A percentile compares a stretch with the other conserved stretches of the same genome.
Evolutionary conservation across 805 yeast genomes (phyloP).

Genomic region (Candida maltosa): DNA sequence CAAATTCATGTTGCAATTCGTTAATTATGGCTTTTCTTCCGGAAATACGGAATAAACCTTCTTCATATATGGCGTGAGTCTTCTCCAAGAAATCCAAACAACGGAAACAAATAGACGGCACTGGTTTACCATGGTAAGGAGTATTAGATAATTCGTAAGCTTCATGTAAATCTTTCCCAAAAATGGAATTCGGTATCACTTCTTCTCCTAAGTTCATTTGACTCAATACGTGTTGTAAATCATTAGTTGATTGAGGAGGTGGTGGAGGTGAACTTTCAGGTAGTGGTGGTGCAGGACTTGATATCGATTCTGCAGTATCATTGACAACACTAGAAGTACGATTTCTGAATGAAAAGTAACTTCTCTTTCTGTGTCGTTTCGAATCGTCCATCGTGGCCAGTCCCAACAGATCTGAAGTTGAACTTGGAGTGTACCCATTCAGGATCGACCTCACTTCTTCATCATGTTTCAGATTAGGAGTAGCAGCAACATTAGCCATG

Average conservation of each 20-base stretch:
- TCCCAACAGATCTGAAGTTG: conserved; percentile 1
- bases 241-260: background rate
- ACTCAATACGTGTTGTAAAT: conserved; percentile 28
- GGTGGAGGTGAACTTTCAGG: no score
- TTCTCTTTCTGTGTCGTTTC: conserved; percentile 37
- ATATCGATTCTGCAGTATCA: background rate
- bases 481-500: background rate
- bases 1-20: conserved; percentile 65
- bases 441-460: conserved; percentile 4
- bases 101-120: conserved; percentile 76
- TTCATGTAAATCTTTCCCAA: conserved; percentile 60
- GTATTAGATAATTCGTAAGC: conserved; percentile 53
- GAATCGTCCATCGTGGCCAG: conserved; percentile 6
- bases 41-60: conserved; percentile 86
- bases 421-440: conserved; percentile 1
- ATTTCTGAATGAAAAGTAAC: conserved; percentile 56
- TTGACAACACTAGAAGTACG: conserved; percentile 8
- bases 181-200: conserved; percentile 41
- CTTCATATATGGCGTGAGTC: conserved; percentile 75
- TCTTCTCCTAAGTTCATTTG: conserved; percentile 34
- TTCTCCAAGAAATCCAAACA: conserved; percentile 66
- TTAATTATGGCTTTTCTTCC: conserved; percentile 82
- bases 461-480: conserved; percentile 7
- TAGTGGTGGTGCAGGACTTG: no score
- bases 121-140: conserved; percentile 38